Conservation (phyloP, 352 stramenopile species). For the Lagenidium sp. region DNA sequence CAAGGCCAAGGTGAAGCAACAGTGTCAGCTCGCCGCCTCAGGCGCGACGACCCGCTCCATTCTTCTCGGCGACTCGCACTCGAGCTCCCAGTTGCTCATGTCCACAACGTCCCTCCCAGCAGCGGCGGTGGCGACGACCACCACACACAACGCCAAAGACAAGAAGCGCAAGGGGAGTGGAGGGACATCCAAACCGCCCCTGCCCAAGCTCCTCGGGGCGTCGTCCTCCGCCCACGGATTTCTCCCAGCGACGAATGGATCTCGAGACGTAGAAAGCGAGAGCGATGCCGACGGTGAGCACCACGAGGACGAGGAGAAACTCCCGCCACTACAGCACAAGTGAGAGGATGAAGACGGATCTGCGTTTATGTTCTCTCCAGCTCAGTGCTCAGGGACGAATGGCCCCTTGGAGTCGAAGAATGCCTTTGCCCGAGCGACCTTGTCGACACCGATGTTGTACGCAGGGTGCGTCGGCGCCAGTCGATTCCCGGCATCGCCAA, state of each 20-base stretch:
- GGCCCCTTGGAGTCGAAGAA: conserved; percentile 59
- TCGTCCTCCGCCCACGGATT: conserved; percentile 22
- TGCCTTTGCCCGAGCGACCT: conserved; percentile 52
- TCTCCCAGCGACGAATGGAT: not conserved
- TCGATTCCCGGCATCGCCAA: conserved; percentile 58
- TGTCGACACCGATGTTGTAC: conserved; percentile 90
- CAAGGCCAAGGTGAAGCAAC: conserved; percentile 31
- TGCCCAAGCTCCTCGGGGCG: conserved; percentile 31
- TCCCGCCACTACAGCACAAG: conserved; percentile 29
- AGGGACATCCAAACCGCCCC: conserved; percentile 21
- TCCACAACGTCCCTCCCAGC: conserved; percentile 9
- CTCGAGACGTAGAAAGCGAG: conserved; percentile 16
- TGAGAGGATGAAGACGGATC: too few relatives aligned
- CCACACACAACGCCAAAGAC: conserved; percentile 24
- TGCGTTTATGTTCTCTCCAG: too few relatives aligned
- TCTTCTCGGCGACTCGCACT: conserved; percentile 27
- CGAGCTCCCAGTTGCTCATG: conserved; percentile 11
- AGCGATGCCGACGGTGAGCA: conserved; percentile 5
- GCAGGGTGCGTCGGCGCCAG: conserved; percentile 82
- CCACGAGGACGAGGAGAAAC: conserved; percentile 24
- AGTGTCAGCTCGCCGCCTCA: conserved; percentile 19
- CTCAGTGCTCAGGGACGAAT: conserved; percentile 24
- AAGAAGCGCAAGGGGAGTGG: conserved; percentile 18
- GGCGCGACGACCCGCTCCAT: conserved; percentile 36
- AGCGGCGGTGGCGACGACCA: not conserved